Evolutionary conservation across 495 filamentous ascomycete species (phyloP).

Genomic region (Podospora fimiseda): DNA sequence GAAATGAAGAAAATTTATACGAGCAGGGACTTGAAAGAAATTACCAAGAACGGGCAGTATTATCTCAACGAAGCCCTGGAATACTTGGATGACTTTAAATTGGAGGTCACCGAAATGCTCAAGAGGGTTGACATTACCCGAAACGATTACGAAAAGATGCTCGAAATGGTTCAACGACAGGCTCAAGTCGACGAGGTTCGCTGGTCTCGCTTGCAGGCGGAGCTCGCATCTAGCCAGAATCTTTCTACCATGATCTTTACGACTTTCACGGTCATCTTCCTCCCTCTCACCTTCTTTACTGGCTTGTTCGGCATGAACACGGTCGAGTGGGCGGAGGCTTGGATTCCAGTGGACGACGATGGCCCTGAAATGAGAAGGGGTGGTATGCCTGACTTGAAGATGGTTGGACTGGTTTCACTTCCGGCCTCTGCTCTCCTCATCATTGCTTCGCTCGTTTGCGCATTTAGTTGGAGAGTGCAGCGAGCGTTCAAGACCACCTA

Average conservation of each 20-base stretch:
- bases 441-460: slow-evolving; percentile 32
- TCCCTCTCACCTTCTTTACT: slow-evolving; percentile 62
- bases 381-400: slow-evolving; percentile 26
- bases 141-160: slow-evolving; percentile 55
- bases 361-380: not conserved
- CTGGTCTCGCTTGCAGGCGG: slow-evolving; percentile 56
- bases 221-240: slow-evolving; percentile 57
- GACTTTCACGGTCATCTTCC: slow-evolving; percentile 61
- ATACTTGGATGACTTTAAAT: slow-evolving; percentile 51
- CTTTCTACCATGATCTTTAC: slow-evolving; percentile 65
- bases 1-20: slow-evolving; percentile 39
- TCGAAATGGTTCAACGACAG: slow-evolving; percentile 64
- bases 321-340: slow-evolving; percentile 52
- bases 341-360: not conserved
- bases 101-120: slow-evolving; percentile 53
- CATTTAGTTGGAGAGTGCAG: slow-evolving; percentile 38
- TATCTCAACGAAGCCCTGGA: slow-evolving; percentile 48
- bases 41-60: slow-evolving; percentile 33
- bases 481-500: slow-evolving; percentile 23
- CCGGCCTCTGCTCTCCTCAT: slow-evolving; percentile 35
- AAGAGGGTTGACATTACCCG: slow-evolving; percentile 41
- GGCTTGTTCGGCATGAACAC: slow-evolving; percentile 62
- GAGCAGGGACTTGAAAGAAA: slow-evolving; percentile 22
- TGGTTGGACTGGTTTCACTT: slow-evolving; percentile 38
- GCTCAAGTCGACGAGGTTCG: slow-evolving; percentile 63